These are phyloP conservation scores for Fusarium sp. DNA, from an alignment of 2,329 filamentous ascomycete species.

Conservation along the genomic window DNA sequence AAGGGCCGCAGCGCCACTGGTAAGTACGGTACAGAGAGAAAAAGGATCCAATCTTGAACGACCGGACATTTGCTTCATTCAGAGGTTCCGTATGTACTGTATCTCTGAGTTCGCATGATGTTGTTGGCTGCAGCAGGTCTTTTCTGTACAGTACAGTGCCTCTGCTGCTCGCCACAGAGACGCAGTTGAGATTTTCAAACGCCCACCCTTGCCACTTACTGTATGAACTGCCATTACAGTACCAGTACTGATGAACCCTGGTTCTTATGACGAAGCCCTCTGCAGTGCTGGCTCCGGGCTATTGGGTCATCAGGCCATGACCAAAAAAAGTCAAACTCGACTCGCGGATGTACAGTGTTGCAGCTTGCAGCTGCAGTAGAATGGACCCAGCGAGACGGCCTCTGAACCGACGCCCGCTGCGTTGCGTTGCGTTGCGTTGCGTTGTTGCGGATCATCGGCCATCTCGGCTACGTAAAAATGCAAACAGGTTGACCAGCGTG, in stretches of 20 bases:
- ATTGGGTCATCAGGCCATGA: constrained; percentile 33
- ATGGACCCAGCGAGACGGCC: constrained; percentile 12
- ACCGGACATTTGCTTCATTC: constrained; percentile 12
- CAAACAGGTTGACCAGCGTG: not conserved
- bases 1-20: constrained; percentile 43
- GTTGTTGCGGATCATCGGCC: not conserved
- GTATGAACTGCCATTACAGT: not conserved
- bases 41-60: constrained; percentile 17
- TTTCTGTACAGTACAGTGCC: not conserved
- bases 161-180: not conserved
- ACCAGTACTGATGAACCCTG: constrained; percentile 1
- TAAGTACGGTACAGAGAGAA: not conserved
- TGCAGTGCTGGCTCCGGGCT: constrained; percentile 20
- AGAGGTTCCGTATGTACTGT: not conserved
- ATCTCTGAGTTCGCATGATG: constrained; percentile 2
- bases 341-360: constrained; percentile 43
- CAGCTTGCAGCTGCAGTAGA: constrained; percentile 38
- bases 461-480: constrained; percentile 23
- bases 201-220: not conserved
- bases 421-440: not conserved
- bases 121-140: not conserved
- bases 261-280: constrained; percentile 31
- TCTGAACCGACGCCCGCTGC: constrained; percentile 5
- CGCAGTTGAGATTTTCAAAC: not conserved
- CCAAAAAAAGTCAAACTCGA: constrained; percentile 19